Conservation (phyloP, 257 asterid genomes). For the Fraxinus excelsior region DNA sequence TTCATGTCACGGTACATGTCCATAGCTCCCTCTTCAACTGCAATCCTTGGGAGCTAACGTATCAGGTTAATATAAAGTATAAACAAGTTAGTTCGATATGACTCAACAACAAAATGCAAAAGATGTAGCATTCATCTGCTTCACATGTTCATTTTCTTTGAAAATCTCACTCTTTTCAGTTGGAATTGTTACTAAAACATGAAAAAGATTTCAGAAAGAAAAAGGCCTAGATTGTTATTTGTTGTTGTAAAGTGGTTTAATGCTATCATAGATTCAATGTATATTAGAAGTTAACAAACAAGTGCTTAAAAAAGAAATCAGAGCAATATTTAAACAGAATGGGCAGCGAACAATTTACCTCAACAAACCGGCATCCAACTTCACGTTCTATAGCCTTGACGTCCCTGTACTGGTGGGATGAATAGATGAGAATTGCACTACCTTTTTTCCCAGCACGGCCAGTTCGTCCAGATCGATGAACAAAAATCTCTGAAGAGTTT, state of each 20-base stretch:
- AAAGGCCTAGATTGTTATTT: not conserved
- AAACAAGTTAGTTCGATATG: conserved; percentile 18
- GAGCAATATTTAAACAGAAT: conserved; percentile 19
- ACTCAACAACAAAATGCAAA: not conserved
- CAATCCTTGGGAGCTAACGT: conserved; percentile 65
- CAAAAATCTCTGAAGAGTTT: conserved; percentile 77
- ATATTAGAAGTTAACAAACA: not conserved
- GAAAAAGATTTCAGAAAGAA: not conserved
- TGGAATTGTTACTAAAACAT: not conserved
- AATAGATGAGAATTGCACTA: conserved; percentile 71
- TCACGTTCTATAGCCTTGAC: conserved; percentile 81
- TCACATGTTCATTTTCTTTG: not conserved
- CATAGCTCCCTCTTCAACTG: conserved; percentile 57
- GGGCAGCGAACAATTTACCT: conserved; percentile 43
- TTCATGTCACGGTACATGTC: conserved; percentile 54
- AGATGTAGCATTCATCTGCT: not conserved
- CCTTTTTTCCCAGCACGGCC: conserved; percentile 99
- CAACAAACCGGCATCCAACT: conserved; percentile 77
- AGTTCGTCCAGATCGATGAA: conserved; percentile 97
- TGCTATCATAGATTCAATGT: conserved; percentile 10
- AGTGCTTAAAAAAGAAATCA: not conserved
- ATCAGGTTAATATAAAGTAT: conserved; percentile 12
- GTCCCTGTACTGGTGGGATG: conserved; percentile 67
- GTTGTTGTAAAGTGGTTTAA: not conserved
- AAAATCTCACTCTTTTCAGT: not conserved